Conservation (phyloP, 257 asterid genomes). For the Primulina tabacum region DNA sequence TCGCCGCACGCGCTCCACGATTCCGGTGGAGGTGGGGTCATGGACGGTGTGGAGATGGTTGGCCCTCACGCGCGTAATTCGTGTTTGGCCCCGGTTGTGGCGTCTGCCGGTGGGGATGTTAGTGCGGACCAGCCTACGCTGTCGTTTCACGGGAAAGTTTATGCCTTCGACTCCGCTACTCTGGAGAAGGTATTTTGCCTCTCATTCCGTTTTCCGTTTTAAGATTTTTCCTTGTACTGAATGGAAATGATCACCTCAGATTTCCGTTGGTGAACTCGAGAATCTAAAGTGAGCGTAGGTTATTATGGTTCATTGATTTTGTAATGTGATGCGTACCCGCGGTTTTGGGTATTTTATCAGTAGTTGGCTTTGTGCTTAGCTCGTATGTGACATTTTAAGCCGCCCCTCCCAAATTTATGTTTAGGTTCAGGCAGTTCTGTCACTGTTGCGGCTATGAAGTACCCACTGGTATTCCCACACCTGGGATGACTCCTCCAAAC, state of each 20-base stretch:
- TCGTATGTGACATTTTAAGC: neutral
- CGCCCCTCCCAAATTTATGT: constrained; percentile 39
- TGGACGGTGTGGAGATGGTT: constrained; percentile 44
- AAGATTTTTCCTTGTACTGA: neutral
- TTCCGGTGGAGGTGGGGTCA: constrained; percentile 28
- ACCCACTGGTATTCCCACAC: constrained; percentile 66
- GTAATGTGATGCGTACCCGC: neutral
- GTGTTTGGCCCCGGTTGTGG: constrained; percentile 38
- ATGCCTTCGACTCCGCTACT: constrained; percentile 85
- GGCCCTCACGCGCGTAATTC: constrained; percentile 47
- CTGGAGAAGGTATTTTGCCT: constrained; percentile 67
- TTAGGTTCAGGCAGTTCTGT: constrained; percentile 85
- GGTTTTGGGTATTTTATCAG: neutral
- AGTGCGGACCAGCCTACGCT: constrained; percentile 93
- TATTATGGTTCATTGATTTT: neutral
- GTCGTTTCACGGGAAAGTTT: constrained; percentile 96
- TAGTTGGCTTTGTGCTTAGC: constrained; percentile 11
- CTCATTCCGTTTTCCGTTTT: neutral
- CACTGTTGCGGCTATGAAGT: constrained; percentile 85
- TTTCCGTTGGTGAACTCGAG: neutral
- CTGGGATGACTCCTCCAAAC: constrained; percentile 63
- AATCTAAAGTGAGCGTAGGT: neutral
- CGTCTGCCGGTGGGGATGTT: constrained; percentile 35
- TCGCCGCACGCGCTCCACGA: constrained; percentile 66
- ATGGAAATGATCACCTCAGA: too few relatives aligned